Percentiles rank a stretch among this genome's conserved stretches.
Conservation (phyloP, 306 rosid species). For the Prunus padus region DNA sequence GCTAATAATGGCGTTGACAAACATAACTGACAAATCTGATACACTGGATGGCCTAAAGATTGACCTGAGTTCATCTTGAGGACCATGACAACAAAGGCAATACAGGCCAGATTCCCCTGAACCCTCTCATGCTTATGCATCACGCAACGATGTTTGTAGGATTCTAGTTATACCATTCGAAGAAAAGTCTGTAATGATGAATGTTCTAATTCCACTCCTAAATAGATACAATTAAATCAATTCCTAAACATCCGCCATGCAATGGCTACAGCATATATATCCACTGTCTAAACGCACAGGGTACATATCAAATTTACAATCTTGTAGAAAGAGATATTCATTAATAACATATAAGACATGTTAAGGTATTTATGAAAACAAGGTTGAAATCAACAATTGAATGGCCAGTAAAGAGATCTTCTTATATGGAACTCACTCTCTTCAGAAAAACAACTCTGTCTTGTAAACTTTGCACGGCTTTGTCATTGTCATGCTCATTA, state of each 20-base stretch:
- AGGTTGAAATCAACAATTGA: constrained; percentile 2
- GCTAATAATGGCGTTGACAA: not conserved
- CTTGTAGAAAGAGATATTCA: not conserved
- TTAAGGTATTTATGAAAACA: not conserved
- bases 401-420: constrained; percentile 7
- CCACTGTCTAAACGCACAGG: not conserved
- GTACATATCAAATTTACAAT: not conserved
- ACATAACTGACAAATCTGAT: not conserved
- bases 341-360: not conserved
- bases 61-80: not conserved
- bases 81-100: not conserved
- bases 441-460: constrained; percentile 80
- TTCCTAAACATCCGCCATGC: not conserved
- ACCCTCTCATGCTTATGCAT: not conserved
- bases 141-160: constrained; percentile 1
- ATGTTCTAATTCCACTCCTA: not conserved
- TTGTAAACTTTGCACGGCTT: constrained; percentile 65
- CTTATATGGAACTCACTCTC: constrained; percentile 46
- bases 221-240: not conserved
- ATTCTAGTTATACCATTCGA: not conserved
- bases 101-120: not conserved
- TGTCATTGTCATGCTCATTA: constrained; percentile 77
- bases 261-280: not conserved
- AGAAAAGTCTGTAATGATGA: not conserved
- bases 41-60: not conserved